Evolutionary conservation across 2,329 filamentous ascomycete species (phyloP), one percentile per base, ranked within the genome.

Genomic region (Colletotrichum acutatum): DNA sequence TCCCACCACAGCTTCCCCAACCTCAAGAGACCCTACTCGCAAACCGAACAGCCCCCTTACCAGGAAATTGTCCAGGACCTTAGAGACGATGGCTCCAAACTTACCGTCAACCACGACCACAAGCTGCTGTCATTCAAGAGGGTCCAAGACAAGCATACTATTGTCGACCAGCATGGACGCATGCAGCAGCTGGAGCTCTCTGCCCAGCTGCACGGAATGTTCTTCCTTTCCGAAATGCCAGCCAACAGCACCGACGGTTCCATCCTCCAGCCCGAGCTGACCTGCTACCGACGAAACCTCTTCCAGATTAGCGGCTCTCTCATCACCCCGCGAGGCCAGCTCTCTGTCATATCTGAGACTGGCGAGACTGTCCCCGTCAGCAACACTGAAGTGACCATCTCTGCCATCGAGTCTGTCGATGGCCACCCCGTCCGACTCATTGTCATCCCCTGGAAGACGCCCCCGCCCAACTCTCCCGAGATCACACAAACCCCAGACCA

Each of bases 381-480:
- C 75, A 93, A 88, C 75, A 94, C 96, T 82, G 95, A 98, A 81
- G 90, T 98, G 66, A 92, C 93, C 66, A 94, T 98, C 59, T 97
- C 95, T 5, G 96, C 96, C 9, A 97, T 95, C 61, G 96, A 98
- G 81, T 98, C 96, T 1, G 95, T 98, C 19, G 96, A 98, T 81
- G 94, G 95, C 42, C 96, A 98, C 77, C 86, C 94, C 0, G 95
- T 98, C 56, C 96, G 97, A 78, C 92, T 98, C 74, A 98, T 98
- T 75, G 97, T 97, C 8, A 97, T 98, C 72, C 96, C 96, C 1
- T 98, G 96, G 96, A 98, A 98, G 86, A 98, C 95, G 2, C 95
- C 95, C 1, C 94, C 93, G 32, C 94, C 94, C 63, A 94, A 92
- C 82, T 90, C 92, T 4, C 88, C 91, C n/a, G 90, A 93, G 75